Base-by-base conservation (phyloP, 371 early-diverging fungal species). In the Umbelopsis sp. region DNA sequence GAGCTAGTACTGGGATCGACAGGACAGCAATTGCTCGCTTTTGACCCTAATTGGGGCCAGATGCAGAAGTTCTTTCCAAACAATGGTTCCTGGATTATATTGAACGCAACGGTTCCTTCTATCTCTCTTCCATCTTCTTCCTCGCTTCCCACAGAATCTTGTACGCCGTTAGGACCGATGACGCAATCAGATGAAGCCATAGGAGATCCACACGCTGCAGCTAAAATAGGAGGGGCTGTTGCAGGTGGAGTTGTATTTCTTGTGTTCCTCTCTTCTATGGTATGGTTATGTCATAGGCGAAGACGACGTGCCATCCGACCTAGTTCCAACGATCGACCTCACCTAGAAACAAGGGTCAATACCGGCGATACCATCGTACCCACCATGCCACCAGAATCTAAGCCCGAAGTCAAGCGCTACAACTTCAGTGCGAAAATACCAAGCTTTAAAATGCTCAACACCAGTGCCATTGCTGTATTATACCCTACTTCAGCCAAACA, bases 151-250 rank as follows among this genome's bases (percentile, higher is more conserved):
- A 57, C 57, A 57, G 32, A 29, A 18, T 14, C 57, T 57, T 57
- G 57, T 57, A 57, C 57, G 18, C 57, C 57, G 35, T 18, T 29
- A 3, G 57, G 16, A 35, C 32, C 29, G 57, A 57, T 57, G 57
- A 57, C 57, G 57, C 57, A 57, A 57, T 57, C 57, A 57, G 18
- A 12, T 29, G 35, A 25, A 57, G 57, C 29, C 14, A 57, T 35
- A 57, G 57, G 57, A 57, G 57, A 57, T 29, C 11, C 57, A 57
- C 29, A 57, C 35, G 35, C 18, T 35, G 57, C 57, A 25, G 57
- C 57, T 57, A 57, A 57, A 57, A 37, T 57, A 57, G 57, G 57
- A 57, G 57, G 57, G 1, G 57, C 29, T 12, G 29, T 57, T 29
- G 57, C 57, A 5, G 57, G 57, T 35, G 57, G 37, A 16, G n/a